Evolutionary conservation across 169 alveolate genomes (phyloP).

Genomic region (Cryptosporidium ubiquitum): DNA sequence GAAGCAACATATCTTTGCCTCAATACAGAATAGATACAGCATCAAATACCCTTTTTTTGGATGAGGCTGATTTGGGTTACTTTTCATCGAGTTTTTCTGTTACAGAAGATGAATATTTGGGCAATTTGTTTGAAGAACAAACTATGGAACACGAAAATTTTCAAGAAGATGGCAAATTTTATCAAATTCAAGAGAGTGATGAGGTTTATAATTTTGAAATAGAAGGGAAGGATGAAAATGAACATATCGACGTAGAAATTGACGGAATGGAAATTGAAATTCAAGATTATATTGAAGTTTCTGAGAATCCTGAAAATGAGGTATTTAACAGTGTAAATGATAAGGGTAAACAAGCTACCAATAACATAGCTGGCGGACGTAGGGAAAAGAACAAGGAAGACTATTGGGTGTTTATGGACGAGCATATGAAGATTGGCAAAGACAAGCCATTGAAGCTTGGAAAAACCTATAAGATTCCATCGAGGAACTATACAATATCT

Average conservation of each 20-base stretch:
- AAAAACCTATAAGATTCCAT: conserved; percentile 41
- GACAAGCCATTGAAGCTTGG: conserved; percentile 40
- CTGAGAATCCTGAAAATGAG: neutral
- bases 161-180: neutral
- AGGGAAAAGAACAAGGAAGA: conserved; percentile 7
- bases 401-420: conserved; percentile 45
- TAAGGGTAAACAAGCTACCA: neutral
- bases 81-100: neutral
- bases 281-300: neutral
- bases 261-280: neutral
- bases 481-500: conserved; percentile 33
- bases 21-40: conserved; percentile 41
- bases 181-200: neutral
- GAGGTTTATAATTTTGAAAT: neutral
- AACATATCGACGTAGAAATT: neutral
- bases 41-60: conserved; percentile 41
- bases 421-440: conserved; percentile 57
- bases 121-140: neutral
- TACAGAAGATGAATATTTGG: neutral
- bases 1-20: conserved; percentile 37
- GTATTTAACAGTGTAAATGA: neutral
- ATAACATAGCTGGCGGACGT: neutral
- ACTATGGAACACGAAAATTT: neutral
- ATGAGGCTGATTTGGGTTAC: conserved; percentile 27
- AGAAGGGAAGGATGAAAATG: neutral